Percentiles rank a stretch among this genome's conserved stretches.
Evolutionary conservation across 805 yeast species (phyloP).

Genomic region (Wickerhamiella qilinensis): DNA sequence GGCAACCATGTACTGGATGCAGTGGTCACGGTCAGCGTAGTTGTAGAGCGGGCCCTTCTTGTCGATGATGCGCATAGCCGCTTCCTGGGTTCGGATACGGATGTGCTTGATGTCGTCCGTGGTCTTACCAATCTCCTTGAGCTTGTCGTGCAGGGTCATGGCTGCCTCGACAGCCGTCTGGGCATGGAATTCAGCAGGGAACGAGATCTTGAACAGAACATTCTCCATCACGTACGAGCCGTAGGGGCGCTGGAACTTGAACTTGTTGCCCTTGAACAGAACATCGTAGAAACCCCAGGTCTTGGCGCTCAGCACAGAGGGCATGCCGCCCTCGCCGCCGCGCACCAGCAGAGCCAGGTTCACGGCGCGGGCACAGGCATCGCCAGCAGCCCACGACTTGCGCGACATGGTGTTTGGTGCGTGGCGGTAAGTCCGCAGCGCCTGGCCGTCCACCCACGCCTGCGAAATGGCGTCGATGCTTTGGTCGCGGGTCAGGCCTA

Average conservation of each 20-base stretch:
- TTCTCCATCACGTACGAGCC: constrained; percentile 50
- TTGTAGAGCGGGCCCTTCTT: constrained; percentile 43
- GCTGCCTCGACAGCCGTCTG: constrained; percentile 52
- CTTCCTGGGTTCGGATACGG: constrained; percentile 41
- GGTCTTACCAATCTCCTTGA: constrained; percentile 28
- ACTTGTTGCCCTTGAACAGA: constrained; percentile 35
- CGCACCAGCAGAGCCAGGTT: constrained; percentile 37
- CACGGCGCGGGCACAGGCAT: constrained; percentile 43
- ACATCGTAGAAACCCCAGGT: constrained; percentile 54
- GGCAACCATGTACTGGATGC: constrained; percentile 50
- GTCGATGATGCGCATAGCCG: constrained; percentile 44
- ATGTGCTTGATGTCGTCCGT: constrained; percentile 33
- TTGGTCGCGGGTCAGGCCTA: constrained; percentile 35
- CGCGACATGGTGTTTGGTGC: constrained; percentile 50
- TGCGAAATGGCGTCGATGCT: constrained; percentile 41
- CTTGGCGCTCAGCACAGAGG: constrained; percentile 38
- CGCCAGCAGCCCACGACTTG: constrained; percentile 57
- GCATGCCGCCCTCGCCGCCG: constrained; percentile 39
- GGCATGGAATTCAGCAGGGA: constrained; percentile 52
- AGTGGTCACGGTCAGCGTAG: constrained; percentile 51
- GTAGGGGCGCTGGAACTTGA: constrained; percentile 37
- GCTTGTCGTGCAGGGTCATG: constrained; percentile 26
- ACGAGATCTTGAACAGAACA: constrained; percentile 42
- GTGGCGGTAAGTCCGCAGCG: constrained; percentile 44
- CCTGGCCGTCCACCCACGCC: constrained; percentile 45